Percentiles rank a stretch among this genome's conserved stretches.
Evolutionary conservation across 2,329 filamentous ascomycete genomes (phyloP).

Genomic region (Colletotrichum navitas): DNA sequence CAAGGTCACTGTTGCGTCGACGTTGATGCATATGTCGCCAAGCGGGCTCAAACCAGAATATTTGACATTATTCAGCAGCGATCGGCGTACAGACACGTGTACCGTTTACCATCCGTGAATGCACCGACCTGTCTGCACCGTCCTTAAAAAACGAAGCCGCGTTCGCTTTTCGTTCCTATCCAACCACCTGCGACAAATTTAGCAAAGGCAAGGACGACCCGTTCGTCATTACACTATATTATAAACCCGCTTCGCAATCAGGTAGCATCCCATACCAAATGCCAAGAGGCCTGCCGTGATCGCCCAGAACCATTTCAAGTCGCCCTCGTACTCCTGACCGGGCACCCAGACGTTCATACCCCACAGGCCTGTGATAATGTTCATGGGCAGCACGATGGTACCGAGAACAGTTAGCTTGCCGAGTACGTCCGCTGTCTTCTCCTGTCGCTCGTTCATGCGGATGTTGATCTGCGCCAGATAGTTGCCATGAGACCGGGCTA

Average conservation of each 20-base stretch:
- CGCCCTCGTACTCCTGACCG: conserved; percentile 84
- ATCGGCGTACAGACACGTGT: conserved; percentile 29
- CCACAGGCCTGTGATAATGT: conserved; percentile 98
- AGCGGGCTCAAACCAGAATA: not conserved
- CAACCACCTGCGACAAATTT: conserved; percentile 2
- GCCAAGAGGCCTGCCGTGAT: conserved; percentile 80
- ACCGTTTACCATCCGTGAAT: conserved; percentile 39
- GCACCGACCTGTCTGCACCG: conserved; percentile 25
- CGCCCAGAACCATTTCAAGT: conserved; percentile 80
- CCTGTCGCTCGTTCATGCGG: conserved; percentile 96
- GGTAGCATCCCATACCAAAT: conserved; percentile 85
- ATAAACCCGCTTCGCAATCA: conserved; percentile 86
- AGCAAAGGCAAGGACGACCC: not conserved
- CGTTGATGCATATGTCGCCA: not conserved
- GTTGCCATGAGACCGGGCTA: conserved; percentile 92
- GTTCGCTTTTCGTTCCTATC: conserved; percentile 30
- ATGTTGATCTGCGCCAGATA: conserved; percentile 99
- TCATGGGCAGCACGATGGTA: conserved; percentile 98
- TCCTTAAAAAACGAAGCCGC: not conserved
- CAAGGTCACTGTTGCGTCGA: too few relatives aligned
- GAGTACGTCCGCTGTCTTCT: conserved; percentile 94
- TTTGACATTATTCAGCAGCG: conserved; percentile 29
- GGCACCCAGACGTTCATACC: conserved; percentile 99
- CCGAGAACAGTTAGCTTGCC: conserved; percentile 95
- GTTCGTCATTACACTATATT: conserved; percentile 73